Evolutionary conservation across 208 protist genomes (phyloP).

Genomic region (Leishmania lainsoni): DNA sequence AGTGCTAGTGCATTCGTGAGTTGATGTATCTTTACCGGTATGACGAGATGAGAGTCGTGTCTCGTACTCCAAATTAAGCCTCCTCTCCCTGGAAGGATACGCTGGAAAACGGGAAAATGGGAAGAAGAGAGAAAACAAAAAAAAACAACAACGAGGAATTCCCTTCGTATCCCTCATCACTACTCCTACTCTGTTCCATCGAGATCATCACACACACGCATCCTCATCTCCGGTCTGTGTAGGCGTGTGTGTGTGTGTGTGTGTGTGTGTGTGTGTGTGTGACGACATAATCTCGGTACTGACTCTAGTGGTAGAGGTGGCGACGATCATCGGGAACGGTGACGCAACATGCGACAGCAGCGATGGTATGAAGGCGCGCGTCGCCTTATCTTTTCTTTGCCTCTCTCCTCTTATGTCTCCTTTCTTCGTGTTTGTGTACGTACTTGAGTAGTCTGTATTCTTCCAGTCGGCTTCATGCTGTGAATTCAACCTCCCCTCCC

Average conservation of each 20-base stretch:
- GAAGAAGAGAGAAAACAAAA: neutral
- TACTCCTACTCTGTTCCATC: neutral
- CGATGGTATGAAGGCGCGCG: neutral
- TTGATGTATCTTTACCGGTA: too few relatives aligned
- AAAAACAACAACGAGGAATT: neutral
- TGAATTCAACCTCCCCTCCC: too few relatives aligned
- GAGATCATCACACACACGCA: neutral
- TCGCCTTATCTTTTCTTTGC: neutral
- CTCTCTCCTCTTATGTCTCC: neutral
- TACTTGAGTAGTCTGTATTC: too few relatives aligned
- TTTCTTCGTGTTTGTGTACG: too few relatives aligned
- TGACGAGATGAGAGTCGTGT: too few relatives aligned
- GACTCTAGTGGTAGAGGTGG: neutral
- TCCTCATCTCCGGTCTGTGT: neutral
- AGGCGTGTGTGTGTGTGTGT: neutral
- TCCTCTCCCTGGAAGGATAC: neutral
- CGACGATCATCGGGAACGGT: neutral
- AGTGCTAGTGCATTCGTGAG: too few relatives aligned
- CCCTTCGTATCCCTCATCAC: neutral
- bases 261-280: neutral
- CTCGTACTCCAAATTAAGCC: neutral
- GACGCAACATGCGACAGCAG: neutral
- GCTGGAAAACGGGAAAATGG: neutral
- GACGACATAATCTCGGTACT: neutral
- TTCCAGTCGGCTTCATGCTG: too few relatives aligned